Evolutionary conservation across 1,284 basidiomycete genomes (phyloP).

Genomic region (Psilocybe mexicana): DNA sequence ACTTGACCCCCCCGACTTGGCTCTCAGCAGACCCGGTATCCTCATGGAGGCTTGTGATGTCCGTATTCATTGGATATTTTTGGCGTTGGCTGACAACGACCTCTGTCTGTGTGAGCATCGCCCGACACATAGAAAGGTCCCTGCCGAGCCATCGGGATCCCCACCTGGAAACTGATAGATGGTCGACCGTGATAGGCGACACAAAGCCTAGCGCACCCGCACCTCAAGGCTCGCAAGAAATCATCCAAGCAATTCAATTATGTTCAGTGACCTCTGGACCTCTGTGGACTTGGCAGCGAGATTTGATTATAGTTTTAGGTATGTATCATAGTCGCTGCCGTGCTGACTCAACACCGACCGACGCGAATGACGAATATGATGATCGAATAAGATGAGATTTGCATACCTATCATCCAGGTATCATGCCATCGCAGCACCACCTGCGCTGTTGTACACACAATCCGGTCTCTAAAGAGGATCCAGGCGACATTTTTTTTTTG

Average conservation of each 20-base stretch:
- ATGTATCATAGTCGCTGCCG: not conserved
- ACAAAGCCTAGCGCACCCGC: too few relatives aligned
- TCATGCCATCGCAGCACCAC: too few relatives aligned
- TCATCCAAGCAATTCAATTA: too few relatives aligned
- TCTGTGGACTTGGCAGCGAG: too few relatives aligned
- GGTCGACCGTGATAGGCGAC: not conserved
- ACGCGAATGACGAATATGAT: not conserved
- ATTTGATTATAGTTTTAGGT: not conserved
- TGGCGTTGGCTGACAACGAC: not conserved
- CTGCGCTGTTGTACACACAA: too few relatives aligned
- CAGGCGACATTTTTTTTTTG: not conserved
- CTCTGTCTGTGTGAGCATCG: not conserved
- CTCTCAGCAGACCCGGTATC: not conserved
- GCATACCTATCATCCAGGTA: not conserved
- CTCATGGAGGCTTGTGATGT: too few relatives aligned
- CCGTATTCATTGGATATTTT: not conserved
- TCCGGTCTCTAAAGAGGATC: constrained; percentile 1
- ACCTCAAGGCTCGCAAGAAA: too few relatives aligned
- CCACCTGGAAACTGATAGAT: not conserved
- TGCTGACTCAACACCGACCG: not conserved
- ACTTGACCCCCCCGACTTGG: not conserved
- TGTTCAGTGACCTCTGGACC: too few relatives aligned
- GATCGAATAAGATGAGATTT: not conserved
- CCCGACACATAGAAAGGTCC: not conserved
- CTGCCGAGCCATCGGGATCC: not conserved